Percentiles rank a stretch among this genome's conserved stretches.
These are phyloP conservation scores for Botrytis squamosa DNA, from an alignment of 2,329 filamentous ascomycete species.

Conservation along the genomic window DNA sequence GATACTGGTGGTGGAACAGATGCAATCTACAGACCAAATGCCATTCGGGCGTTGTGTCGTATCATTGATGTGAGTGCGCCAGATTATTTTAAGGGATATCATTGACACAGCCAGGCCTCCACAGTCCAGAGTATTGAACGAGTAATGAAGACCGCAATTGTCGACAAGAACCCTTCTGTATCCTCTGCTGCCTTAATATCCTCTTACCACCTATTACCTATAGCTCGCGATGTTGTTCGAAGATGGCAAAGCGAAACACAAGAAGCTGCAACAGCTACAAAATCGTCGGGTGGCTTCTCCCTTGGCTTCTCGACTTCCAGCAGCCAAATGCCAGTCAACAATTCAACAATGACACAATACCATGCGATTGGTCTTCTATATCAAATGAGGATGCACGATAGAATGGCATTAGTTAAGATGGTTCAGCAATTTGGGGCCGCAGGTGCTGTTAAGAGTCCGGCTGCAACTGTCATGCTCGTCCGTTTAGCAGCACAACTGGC, in stretches of 20 bases:
- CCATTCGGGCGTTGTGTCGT: conserved; percentile 89
- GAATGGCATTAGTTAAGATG: conserved; percentile 99
- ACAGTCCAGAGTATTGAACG: conserved; percentile 98
- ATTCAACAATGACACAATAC: conserved; percentile 97
- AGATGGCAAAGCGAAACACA: conserved; percentile 99
- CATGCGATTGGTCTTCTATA: conserved; percentile 96
- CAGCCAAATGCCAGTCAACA: conserved; percentile 75
- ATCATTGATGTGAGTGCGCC: conserved; percentile 79
- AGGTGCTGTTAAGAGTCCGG: conserved; percentile 91
- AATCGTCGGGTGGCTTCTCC: conserved; percentile 86
- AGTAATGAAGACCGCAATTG: conserved; percentile 98
- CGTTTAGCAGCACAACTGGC: conserved; percentile 89
- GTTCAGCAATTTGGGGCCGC: conserved; percentile 96
- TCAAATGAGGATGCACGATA: conserved; percentile 95
- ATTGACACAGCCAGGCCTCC: conserved; percentile 60
- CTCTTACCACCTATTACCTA: conserved; percentile 94
- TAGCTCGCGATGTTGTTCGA: conserved; percentile 90
- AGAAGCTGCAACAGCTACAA: conserved; percentile 86
- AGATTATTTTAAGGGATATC: conserved; percentile 27
- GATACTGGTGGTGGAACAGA: conserved; percentile 95
- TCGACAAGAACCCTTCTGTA: conserved; percentile 97
- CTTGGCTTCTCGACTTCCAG: conserved; percentile 85
- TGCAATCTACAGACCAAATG: conserved; percentile 90
- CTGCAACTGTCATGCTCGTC: conserved; percentile 88
- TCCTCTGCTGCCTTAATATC: conserved; percentile 95